Percentiles rank a stretch among this genome's conserved stretches.
Evolutionary conservation across 441 rosid species (phyloP).

Genomic region (Populus hybrid): DNA sequence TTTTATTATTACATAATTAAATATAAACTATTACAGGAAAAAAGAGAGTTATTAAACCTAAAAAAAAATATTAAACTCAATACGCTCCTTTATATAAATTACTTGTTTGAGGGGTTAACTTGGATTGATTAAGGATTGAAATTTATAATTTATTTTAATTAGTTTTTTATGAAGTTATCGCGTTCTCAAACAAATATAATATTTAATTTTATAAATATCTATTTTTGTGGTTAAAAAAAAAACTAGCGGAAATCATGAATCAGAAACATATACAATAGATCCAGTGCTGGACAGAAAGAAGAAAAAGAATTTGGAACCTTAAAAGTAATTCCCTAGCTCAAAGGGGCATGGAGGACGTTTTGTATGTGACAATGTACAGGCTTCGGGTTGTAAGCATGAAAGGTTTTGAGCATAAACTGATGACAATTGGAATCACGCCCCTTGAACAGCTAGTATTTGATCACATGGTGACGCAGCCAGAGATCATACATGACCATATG

Average conservation of each 20-base stretch:
- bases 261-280: not conserved
- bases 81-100: rapidly evolving
- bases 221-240: no score
- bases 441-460: constrained; percentile 58
- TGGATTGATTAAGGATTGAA: not conserved
- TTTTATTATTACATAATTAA: no score
- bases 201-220: no score
- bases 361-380: constrained; percentile 26
- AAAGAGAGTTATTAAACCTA: not conserved
- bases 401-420: constrained; percentile 8
- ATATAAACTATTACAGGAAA: no score
- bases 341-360: constrained; percentile 2
- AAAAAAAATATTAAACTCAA: rapidly evolving
- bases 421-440: constrained; percentile 1
- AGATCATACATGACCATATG: constrained; percentile 96
- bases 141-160: no score
- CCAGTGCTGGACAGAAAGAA: not conserved
- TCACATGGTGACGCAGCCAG: constrained; percentile 87
- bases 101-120: rapidly evolving
- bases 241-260: not conserved
- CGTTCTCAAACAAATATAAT: no score
- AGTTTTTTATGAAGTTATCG: no score
- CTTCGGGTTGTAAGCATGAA: constrained; percentile 22
- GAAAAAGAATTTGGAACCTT: constrained; percentile 14
- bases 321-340: constrained; percentile 2